These are phyloP conservation scores for Rhypophila decipiens DNA, from an alignment of 495 filamentous ascomycete genomes.

Conservation along the genomic window DNA sequence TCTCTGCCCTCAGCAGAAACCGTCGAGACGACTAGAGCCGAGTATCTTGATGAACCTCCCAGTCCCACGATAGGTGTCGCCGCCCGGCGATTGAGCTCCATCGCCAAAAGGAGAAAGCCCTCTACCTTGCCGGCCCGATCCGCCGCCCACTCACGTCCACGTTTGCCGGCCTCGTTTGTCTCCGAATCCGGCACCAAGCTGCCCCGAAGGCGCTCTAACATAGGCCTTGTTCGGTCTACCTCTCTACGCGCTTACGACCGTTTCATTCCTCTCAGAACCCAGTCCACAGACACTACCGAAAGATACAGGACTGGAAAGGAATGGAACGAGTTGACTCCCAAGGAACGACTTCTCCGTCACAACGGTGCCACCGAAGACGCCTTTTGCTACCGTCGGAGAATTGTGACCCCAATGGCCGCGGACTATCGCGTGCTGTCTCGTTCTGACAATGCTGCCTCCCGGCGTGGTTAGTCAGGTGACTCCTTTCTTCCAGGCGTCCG, in stretches of 20 bases:
- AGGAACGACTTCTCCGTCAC: slow-evolving; percentile 57
- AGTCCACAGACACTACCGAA: slow-evolving; percentile 34
- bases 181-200: slow-evolving; percentile 6
- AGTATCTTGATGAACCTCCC: neutral
- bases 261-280: slow-evolving; percentile 57
- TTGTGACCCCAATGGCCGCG: slow-evolving; percentile 27
- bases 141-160: slow-evolving; percentile 5
- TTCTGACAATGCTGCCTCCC: slow-evolving; percentile 26
- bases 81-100: no score
- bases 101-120: slow-evolving; percentile 8
- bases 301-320: slow-evolving; percentile 61
- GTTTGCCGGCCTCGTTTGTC: slow-evolving; percentile 13
- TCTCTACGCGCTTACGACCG: slow-evolving; percentile 49
- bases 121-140: slow-evolving; percentile 15
- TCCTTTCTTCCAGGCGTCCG: neutral
- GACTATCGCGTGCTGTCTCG: slow-evolving; percentile 18
- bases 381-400: slow-evolving; percentile 49
- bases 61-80: neutral
- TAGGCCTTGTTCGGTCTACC: neutral
- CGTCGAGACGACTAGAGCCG: no score
- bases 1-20: no score
- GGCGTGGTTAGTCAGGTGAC: slow-evolving; percentile 13
- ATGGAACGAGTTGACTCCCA: slow-evolving; percentile 49
- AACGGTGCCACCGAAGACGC: slow-evolving; percentile 55
- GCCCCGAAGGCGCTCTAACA: slow-evolving; percentile 14